These are phyloP conservation scores for Sugiyamaella xylanicola DNA, from an alignment of 1,139 yeast genomes.

Conservation along the genomic window DNA sequence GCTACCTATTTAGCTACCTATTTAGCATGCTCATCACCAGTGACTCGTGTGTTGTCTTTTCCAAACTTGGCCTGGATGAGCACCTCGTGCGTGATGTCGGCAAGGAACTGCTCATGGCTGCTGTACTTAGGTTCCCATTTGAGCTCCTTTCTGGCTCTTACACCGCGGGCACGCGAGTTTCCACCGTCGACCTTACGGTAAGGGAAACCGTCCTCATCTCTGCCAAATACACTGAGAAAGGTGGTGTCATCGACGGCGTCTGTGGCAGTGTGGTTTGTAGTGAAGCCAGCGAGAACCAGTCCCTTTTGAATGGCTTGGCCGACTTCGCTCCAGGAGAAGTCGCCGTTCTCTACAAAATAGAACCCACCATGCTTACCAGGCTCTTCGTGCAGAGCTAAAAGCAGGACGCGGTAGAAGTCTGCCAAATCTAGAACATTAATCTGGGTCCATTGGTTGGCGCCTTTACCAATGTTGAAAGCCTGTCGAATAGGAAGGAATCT, in stretches of 20 bases:
- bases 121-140: slow-evolving; percentile 31
- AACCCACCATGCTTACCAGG: slow-evolving; percentile 44
- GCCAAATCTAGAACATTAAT: slow-evolving; percentile 48
- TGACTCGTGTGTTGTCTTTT: slow-evolving; percentile 9
- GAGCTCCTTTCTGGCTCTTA: slow-evolving; percentile 24
- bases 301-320: slow-evolving; percentile 36
- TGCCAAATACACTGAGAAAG: slow-evolving; percentile 21
- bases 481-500: slow-evolving; percentile 38
- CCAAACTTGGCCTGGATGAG: slow-evolving; percentile 12
- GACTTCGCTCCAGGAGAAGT: slow-evolving; percentile 45
- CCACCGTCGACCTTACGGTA: slow-evolving; percentile 24
- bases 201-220: slow-evolving; percentile 11
- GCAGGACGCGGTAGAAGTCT: slow-evolving; percentile 39
- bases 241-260: slow-evolving; percentile 20
- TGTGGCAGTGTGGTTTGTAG: slow-evolving; percentile 19
- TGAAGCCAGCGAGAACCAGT: slow-evolving; percentile 27
- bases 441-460: slow-evolving; percentile 46
- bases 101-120: slow-evolving; percentile 25
- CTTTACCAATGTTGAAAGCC: slow-evolving; percentile 43
- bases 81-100: slow-evolving; percentile 14
- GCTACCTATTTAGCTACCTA: neutral
- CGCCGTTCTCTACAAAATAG: slow-evolving; percentile 44
- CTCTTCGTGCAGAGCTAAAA: slow-evolving; percentile 38
- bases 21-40: neutral
- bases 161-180: slow-evolving; percentile 30